Base-by-base conservation (phyloP, 768 basidiomycete species). In the Melanogaster broomeanus region DNA sequence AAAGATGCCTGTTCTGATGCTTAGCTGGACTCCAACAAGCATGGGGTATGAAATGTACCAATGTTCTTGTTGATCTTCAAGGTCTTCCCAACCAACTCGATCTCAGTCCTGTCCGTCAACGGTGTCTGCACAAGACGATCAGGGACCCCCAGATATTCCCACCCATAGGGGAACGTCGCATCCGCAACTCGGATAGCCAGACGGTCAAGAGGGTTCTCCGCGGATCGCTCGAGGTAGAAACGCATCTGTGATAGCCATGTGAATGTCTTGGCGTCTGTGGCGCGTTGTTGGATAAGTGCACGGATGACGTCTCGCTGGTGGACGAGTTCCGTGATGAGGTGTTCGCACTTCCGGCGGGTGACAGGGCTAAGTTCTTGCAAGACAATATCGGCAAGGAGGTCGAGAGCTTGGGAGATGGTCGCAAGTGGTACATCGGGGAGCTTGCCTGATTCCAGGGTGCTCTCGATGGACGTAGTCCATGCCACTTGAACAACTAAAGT, bases 171-270 rank as follows among this genome's bases (percentile, higher is more conserved):
- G 81, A 98, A 98, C 2, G 79, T 77, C 3, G 95, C 93, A 71
- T 96, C 90, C 16, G 97, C 97, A 51, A 89, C 87, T 52, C 81
- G 83, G 57, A 98, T 88, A 16, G 79, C 72, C 34, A 98, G 76
- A 30, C 92, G 77, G 34, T 95, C 86, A 40, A 97, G 74, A 3
- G 93, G 88, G 54, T 89, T 87, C 40, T 85, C 81, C n/a, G 79
- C 66, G 0, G 74, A 63, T 15, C 77, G 75, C 61, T 95, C 87
- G 30, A 97, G 80, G 68, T 98, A 98, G 75, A 94, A 99, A 9
- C 97, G 90, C 97, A 99, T 98, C 65, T 98, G 94, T 61, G 91
- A 96, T 13, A 98, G 74, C 97, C 97, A 99, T 2, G 84, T 81
- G 69, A 98, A 99, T 40, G 80, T 80, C 59, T 82, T 84, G 51